These are phyloP conservation scores for Capsicum rhomboideum DNA, from an alignment of 257 asterid species.

Conservation along the genomic window DNA sequence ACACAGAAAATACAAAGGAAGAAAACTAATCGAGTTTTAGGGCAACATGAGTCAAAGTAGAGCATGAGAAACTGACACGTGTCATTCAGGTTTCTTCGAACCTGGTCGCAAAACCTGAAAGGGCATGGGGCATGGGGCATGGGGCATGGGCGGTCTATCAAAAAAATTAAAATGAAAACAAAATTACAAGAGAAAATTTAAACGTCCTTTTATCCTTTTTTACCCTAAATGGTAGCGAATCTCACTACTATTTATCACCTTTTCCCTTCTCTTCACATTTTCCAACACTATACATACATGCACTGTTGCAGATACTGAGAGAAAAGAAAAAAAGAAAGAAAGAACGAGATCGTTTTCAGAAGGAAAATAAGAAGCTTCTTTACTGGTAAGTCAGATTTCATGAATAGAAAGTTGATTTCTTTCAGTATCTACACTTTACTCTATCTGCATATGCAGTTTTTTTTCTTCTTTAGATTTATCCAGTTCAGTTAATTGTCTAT, in stretches of 20 bases:
- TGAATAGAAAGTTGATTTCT: background rate
- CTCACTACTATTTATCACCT: conserved; percentile 15
- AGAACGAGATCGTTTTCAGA: background rate
- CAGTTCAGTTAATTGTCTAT: background rate
- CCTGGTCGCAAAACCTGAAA: conserved; percentile 33
- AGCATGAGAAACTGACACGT: conserved; percentile 14
- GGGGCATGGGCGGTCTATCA: conserved; percentile 6
- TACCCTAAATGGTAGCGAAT: conserved; percentile 25
- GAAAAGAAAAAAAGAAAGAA: background rate
- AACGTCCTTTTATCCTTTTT: background rate
- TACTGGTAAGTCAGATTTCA: background rate
- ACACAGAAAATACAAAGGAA: background rate
- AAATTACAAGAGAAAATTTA: background rate
- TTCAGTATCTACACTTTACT: background rate
- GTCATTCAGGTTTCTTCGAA: conserved; percentile 30
- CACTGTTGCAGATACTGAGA: background rate
- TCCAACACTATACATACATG: conserved; percentile 21
- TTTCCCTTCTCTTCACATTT: conserved; percentile 20
- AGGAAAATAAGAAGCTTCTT: background rate
- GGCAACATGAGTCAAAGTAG: conserved; percentile 4
- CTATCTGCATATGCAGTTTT: background rate
- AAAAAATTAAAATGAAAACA: background rate
- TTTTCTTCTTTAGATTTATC: background rate
- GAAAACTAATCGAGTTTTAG: background rate
- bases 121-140: conserved; percentile 25